Evolutionary conservation across 2,329 filamentous ascomycete genomes (phyloP).

Genomic region (Penicillium janthinellum): DNA sequence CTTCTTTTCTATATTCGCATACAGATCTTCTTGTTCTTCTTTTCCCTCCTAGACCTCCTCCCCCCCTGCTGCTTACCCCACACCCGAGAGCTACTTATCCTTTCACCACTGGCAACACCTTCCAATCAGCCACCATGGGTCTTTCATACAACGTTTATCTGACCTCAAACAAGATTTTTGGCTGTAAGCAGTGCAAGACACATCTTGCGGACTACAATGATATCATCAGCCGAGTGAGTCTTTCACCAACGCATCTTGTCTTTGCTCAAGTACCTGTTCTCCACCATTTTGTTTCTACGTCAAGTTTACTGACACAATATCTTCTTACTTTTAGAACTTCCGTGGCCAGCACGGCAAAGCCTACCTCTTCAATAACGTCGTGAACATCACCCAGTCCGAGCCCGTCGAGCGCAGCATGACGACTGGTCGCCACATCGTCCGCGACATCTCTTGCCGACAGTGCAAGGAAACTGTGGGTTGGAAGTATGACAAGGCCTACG

Average conservation of each 20-base stretch:
- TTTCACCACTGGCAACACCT: neutral
- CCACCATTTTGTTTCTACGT: neutral
- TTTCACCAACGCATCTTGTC: slow-evolving; percentile 2
- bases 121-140: slow-evolving; percentile 63
- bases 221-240: slow-evolving; percentile 83
- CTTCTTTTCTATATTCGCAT: neutral
- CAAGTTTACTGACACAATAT: slow-evolving; percentile 14
- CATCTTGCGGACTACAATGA: slow-evolving; percentile 94
- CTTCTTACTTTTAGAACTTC: slow-evolving; percentile 70
- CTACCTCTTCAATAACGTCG: slow-evolving; percentile 91
- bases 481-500: slow-evolving; percentile 99
- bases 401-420: slow-evolving; percentile 98
- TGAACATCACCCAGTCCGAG: slow-evolving; percentile 81
- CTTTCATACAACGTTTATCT: slow-evolving; percentile 91
- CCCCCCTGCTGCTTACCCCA: neutral
- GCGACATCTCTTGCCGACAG: slow-evolving; percentile 87
- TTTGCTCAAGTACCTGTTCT: neutral
- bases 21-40: neutral
- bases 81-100: neutral
- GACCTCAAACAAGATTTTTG: slow-evolving; percentile 82
- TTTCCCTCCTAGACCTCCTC: neutral
- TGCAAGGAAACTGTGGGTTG: slow-evolving; percentile 93
- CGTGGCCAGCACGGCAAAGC: slow-evolving; percentile 97
- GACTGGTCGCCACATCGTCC: slow-evolving; percentile 88
- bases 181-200: slow-evolving; percentile 92